phyloP scores from a whole-genome alignment of 2,329 filamentous ascomycete species.

The Ceratocystis alfenasii region DNA sequence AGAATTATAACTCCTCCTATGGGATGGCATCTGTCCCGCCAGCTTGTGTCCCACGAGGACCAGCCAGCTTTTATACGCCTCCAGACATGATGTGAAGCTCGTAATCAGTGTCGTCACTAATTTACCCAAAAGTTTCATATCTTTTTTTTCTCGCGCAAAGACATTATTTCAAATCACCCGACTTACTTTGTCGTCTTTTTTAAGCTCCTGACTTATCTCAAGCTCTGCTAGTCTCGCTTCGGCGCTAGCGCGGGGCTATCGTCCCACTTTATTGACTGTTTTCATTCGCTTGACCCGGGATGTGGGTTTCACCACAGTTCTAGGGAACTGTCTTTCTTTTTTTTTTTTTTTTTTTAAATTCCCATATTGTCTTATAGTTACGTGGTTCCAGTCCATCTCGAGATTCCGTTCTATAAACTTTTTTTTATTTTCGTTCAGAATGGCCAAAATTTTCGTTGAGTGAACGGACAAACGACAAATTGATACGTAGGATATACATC shows the following conservation, averaged over 20 bases:
- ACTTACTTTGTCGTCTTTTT: no score
- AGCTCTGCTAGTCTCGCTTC: neutral
- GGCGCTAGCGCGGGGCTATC: neutral
- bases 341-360: neutral
- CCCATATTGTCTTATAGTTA: neutral
- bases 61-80: neutral
- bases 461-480: no score
- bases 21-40: constrained; percentile 3
- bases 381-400: constrained; percentile 1
- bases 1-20: neutral
- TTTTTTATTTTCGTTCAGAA: no score
- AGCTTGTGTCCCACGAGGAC: constrained; percentile 8
- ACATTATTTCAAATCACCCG: no score
- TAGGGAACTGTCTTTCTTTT: neutral
- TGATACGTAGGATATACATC: no score
- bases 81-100: neutral
- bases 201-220: neutral
- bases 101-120: neutral
- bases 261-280: neutral
- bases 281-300: neutral
- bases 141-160: no score
- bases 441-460: no score
- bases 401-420: neutral
- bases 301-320: neutral
- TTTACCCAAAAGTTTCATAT: no score